A percentile compares a stretch with the other conserved stretches of the same genome.
These are phyloP conservation scores for Buddleja alternifolia DNA, from an alignment of 257 asterid species.

Conservation along the genomic window DNA sequence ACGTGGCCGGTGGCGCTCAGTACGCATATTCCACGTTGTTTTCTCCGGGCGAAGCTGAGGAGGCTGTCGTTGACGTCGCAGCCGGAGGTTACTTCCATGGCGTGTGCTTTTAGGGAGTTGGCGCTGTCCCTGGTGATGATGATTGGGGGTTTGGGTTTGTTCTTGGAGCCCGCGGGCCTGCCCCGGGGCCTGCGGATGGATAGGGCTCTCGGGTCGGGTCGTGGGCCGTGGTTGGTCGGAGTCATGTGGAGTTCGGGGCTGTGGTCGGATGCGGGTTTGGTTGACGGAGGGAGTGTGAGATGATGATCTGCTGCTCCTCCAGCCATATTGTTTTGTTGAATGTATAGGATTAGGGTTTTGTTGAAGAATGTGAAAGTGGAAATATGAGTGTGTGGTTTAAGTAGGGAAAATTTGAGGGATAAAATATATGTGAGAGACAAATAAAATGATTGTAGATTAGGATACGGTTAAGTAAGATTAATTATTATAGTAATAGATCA, in stretches of 20 bases:
- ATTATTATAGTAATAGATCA: constrained; percentile 31
- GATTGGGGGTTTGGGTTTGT: constrained; percentile 95
- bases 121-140: constrained; percentile 88
- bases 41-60: constrained; percentile 58
- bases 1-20: constrained; percentile 88
- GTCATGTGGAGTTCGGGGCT: constrained; percentile 29
- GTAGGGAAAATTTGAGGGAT: constrained; percentile 38
- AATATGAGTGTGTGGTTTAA: constrained; percentile 29
- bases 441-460: constrained; percentile 59
- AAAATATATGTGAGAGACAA: constrained; percentile 10
- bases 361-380: no score
- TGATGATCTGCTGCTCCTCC: constrained; percentile 62
- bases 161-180: constrained; percentile 89
- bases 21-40: constrained; percentile 73
- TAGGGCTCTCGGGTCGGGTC: constrained; percentile 29
- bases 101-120: constrained; percentile 82
- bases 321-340: constrained; percentile 43
- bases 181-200: constrained; percentile 74
- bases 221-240: constrained; percentile 34
- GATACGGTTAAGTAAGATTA: constrained; percentile 66
- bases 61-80: constrained; percentile 72
- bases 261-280: no score
- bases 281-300: no score
- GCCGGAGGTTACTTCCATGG: constrained; percentile 80
- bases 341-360: no score